Base-by-base conservation (phyloP, 768 basidiomycete genomes). In the Russula vinacea region DNA sequence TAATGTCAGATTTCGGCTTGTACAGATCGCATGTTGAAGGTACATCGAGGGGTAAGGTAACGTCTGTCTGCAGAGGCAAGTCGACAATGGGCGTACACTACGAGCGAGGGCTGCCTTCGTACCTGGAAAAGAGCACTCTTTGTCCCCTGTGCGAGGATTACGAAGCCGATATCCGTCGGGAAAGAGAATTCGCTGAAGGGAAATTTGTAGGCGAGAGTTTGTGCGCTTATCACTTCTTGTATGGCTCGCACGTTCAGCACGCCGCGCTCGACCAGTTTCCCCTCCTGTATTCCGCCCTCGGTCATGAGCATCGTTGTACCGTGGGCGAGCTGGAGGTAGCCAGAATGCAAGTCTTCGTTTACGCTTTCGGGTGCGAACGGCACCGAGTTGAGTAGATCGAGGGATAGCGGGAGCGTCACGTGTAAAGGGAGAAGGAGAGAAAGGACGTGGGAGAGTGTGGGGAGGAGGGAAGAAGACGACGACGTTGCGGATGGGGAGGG, bases 51-150 rank as follows among this genome's bases (percentile, higher is more conserved):
- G 85, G 82, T 1, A 90, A 62, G 56, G 76, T 81, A 24, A 85
- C 64, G 65, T 82, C 78, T 2, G 89, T 89, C 88, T 91, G 37
- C 44, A 37, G 40, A 53, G 11, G n/a, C 22, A 55, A 53, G 51
- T 55, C 22, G 57, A 39, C 13, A 33, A 66, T 33, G 49, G 33
- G 45, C 9, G 45, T 13, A 24, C 35, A 58, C 19, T 7, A 37
- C 10, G 44, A 37, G 14, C 14, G 4, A 39, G 22, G 10, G 3
- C 17, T 29, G 17, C 11, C 32, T 58, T n/a, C 70, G 29, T 62
- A 88, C 90, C 80, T 84, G 79, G 73, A 91, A 88, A 70, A 94
- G 86, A 2, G 86, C 77, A 68, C 88, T 90, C 73, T 84, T 85
- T 64, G 78, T 78, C 35, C 90, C 89, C 62, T 86, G 80, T 45